Conservation (phyloP, 2,329 filamentous ascomycete species). For the Zymoseptoria passerinii region DNA sequence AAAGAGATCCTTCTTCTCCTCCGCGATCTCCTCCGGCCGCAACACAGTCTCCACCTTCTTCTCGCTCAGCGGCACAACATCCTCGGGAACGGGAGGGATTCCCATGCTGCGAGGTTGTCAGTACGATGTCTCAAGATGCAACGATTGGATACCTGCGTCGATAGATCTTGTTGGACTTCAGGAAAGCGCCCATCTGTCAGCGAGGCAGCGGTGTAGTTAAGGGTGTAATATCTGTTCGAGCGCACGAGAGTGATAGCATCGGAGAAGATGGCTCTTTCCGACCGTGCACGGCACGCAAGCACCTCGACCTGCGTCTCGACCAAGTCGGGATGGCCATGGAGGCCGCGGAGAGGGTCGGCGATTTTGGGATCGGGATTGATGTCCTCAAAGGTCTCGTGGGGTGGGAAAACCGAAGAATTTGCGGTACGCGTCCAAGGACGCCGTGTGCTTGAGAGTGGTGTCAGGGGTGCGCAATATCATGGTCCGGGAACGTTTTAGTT, state of each 20-base stretch:
- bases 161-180: slow-evolving; percentile 1
- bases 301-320: slow-evolving; percentile 70
- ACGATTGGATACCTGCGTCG: too few relatives aligned
- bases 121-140: too few relatives aligned
- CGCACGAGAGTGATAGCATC: slow-evolving; percentile 73
- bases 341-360: slow-evolving; percentile 53
- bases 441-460: slow-evolving; percentile 21
- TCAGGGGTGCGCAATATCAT: neutral
- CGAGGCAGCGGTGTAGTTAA: slow-evolving; percentile 51
- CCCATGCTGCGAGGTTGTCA: neutral
- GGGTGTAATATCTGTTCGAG: slow-evolving; percentile 69
- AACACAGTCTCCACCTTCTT: too few relatives aligned
- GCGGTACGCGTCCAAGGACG: slow-evolving; percentile 75
- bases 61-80: too few relatives aligned
- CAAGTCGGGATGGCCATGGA: slow-evolving; percentile 68
- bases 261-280: slow-evolving; percentile 64
- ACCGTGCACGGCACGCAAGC: slow-evolving; percentile 70
- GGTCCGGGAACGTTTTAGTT: slow-evolving; percentile 42
- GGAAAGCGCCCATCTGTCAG: slow-evolving; percentile 6
- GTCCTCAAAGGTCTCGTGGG: slow-evolving; percentile 69
- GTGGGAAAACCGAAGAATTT: slow-evolving; percentile 71
- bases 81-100: neutral
- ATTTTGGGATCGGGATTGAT: slow-evolving; percentile 72
- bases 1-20: too few relatives aligned
- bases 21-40: too few relatives aligned